A percentile compares a stretch with the other conserved stretches of the same genome.
Evolutionary conservation across 495 filamentous ascomycete species (phyloP).

Genomic region (Chaetomium cochliodes): DNA sequence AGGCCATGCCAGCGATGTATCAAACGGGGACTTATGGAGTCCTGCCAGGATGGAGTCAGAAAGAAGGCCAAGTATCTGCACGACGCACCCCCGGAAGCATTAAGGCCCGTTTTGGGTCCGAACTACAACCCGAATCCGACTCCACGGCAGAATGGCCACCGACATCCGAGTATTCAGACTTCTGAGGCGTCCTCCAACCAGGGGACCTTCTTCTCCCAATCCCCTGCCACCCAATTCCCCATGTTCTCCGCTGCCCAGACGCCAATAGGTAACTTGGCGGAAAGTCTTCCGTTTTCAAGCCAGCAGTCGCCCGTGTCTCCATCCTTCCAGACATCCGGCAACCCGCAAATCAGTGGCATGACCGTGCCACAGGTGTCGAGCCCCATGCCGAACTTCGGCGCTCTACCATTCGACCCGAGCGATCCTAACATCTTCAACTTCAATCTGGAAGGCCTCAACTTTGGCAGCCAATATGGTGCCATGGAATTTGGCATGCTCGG

Average conservation of each 20-base stretch:
- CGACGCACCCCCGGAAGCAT: slow-evolving; percentile 78
- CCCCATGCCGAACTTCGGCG: slow-evolving; percentile 51
- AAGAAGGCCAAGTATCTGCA: slow-evolving; percentile 99
- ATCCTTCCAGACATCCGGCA: slow-evolving; percentile 52
- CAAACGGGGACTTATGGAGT: slow-evolving; percentile 84
- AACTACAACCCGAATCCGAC: slow-evolving; percentile 51
- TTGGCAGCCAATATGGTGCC: slow-evolving; percentile 91
- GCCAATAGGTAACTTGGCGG: slow-evolving; percentile 39
- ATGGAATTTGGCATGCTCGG: slow-evolving; percentile 92
- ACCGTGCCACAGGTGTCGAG: slow-evolving; percentile 33
- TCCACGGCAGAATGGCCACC: slow-evolving; percentile 36
- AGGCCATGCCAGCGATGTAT: slow-evolving; percentile 91
- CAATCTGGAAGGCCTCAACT: slow-evolving; percentile 88
- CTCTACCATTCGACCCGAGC: slow-evolving; percentile 76
- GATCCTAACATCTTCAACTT: slow-evolving; percentile 92
- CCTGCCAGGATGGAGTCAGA: slow-evolving; percentile 90
- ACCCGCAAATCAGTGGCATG: slow-evolving; percentile 34
- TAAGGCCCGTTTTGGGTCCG: slow-evolving; percentile 55
- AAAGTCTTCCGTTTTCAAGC: slow-evolving; percentile 53
- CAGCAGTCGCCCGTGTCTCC: slow-evolving; percentile 72
- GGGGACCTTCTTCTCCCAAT: slow-evolving; percentile 40
- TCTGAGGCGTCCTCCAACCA: slow-evolving; percentile 38
- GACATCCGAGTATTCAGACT: slow-evolving; percentile 34
- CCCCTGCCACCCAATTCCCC: slow-evolving; percentile 40
- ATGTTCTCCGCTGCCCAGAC: slow-evolving; percentile 33